Evolutionary conservation across 2,329 filamentous ascomycete genomes (phyloP).

Genomic region (Elsinoe batatas): DNA sequence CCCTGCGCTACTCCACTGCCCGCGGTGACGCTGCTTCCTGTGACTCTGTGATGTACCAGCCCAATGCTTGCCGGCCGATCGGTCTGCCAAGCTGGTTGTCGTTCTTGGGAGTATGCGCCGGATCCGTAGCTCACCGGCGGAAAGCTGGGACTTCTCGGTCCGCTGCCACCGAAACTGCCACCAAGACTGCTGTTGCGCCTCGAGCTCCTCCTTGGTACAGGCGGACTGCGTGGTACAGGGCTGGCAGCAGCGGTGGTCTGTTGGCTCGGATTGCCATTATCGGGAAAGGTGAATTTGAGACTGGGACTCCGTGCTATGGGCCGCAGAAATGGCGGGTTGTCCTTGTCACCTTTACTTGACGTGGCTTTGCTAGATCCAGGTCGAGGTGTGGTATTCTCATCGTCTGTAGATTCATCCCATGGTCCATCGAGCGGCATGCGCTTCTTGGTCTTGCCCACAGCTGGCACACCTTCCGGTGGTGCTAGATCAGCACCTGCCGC

Average conservation of each 20-base stretch:
- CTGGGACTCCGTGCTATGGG: conserved; percentile 15
- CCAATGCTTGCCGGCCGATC: conserved; percentile 16
- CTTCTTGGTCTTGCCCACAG: conserved; percentile 12
- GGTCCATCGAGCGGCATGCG: conserved; percentile 14
- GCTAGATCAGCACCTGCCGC: conserved; percentile 17
- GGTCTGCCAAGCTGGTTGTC: not conserved
- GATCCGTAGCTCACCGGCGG: not conserved
- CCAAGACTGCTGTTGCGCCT: conserved; percentile 9
- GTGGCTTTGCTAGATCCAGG: not conserved
- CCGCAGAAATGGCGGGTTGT: conserved; percentile 10
- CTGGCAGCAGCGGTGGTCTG: not conserved
- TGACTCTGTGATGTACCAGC: conserved; percentile 14
- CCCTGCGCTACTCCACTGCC: conserved; percentile 14
- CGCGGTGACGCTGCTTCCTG: conserved; percentile 15
- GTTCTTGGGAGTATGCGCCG: conserved; percentile 1
- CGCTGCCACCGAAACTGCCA: not conserved
- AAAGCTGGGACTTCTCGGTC: not conserved
- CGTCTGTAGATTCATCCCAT: conserved; percentile 14
- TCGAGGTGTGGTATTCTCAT: not conserved
- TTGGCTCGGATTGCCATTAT: not conserved
- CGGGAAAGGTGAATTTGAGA: conserved; percentile 13
- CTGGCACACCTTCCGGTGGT: conserved; percentile 8
- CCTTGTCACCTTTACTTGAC: conserved; percentile 1
- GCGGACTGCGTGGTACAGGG: not conserved
- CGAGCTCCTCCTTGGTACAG: conserved; percentile 3